These are phyloP conservation scores for Sarocladiaceae sp. DNA, from an alignment of 2,329 filamentous ascomycete species.

Conservation along the genomic window DNA sequence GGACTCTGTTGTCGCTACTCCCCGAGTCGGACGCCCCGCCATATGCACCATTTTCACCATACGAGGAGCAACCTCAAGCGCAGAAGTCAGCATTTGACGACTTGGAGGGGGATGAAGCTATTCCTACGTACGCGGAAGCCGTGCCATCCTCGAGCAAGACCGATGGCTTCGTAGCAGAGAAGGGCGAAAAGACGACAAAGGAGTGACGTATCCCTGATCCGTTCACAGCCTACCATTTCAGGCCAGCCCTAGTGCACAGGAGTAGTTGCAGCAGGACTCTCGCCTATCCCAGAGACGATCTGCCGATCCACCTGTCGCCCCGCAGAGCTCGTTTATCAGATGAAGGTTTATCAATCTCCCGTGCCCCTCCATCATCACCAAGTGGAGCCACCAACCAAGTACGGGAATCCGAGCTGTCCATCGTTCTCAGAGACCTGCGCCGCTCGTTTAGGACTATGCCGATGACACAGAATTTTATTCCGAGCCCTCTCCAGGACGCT, in stretches of 20 bases:
- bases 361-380: neutral
- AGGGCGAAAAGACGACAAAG: neutral
- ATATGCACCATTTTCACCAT: neutral
- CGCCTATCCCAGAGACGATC: neutral
- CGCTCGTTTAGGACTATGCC: neutral
- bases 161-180: neutral
- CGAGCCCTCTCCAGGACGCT: no score
- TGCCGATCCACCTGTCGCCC: neutral
- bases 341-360: slow-evolving; percentile 8
- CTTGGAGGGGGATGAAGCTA: neutral
- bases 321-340: neutral
- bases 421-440: neutral
- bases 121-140: slow-evolving; percentile 2
- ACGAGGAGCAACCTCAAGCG: neutral
- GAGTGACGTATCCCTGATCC: neutral
- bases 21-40: slow-evolving; percentile 1
- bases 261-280: neutral
- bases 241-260: neutral
- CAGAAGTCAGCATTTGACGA: neutral
- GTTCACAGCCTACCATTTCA: neutral
- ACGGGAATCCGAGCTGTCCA: neutral
- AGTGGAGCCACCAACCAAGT: slow-evolving; percentile 6
- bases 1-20: neutral
- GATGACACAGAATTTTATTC: neutral
- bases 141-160: neutral